Conservation (phyloP, 768 basidiomycete genomes). For the Russula abietina region DNA sequence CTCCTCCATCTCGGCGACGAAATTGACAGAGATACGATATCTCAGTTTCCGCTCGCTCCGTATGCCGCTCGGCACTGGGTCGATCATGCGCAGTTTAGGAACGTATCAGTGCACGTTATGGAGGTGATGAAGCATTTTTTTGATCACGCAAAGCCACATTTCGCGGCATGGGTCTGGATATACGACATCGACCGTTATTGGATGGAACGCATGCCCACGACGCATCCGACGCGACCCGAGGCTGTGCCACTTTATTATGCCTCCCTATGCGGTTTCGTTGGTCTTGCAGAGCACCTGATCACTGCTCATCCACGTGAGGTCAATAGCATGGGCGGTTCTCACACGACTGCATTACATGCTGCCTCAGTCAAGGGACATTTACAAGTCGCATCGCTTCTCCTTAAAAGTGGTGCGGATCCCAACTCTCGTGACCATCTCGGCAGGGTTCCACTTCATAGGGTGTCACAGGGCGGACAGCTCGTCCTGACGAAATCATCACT, state of each 20-base stretch:
- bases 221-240: background rate
- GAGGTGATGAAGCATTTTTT: background rate
- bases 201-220: background rate
- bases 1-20: constrained; percentile 6
- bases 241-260: constrained; percentile 6
- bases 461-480: background rate
- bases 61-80: constrained; percentile 4
- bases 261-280: constrained; percentile 1
- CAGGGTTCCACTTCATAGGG: background rate
- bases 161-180: constrained; percentile 13
- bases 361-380: background rate
- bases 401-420: background rate
- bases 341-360: background rate
- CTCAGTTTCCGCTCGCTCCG: too few relatives aligned
- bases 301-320: background rate
- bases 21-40: background rate
- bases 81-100: background rate
- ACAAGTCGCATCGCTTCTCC: background rate
- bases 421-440: background rate
- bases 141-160: background rate
- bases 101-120: background rate
- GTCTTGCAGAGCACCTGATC: background rate
- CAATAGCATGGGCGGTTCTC: background rate
- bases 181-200: constrained; percentile 4
- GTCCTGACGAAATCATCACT: background rate